phyloP scores from a whole-genome alignment of 1,284 basidiomycete species.

The Puccinia horiana region DNA sequence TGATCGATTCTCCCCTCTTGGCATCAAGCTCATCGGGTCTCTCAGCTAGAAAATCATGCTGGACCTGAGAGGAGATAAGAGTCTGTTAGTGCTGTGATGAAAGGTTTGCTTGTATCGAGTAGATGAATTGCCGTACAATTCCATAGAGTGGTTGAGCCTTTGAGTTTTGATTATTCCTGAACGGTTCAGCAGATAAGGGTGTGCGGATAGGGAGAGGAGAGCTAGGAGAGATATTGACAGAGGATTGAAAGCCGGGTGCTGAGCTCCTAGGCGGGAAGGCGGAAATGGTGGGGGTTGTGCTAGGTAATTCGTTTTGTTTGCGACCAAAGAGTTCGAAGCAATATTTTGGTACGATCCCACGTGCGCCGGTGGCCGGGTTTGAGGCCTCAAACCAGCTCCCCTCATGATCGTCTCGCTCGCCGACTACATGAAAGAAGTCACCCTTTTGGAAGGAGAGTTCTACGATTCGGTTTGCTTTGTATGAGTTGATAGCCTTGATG shows the following conservation, averaged over 20 bases:
- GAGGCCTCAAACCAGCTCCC: constrained; percentile 61
- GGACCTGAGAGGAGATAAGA: constrained; percentile 62
- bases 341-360: constrained; percentile 82
- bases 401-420: constrained; percentile 66
- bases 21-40: constrained; percentile 94
- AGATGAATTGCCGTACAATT: constrained; percentile 15
- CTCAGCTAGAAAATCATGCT: constrained; percentile 93
- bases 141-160: constrained; percentile 45
- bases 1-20: constrained; percentile 87
- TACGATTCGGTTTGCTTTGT: constrained; percentile 74
- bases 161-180: not conserved
- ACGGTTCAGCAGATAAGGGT: not conserved
- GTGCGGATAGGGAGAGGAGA: not conserved
- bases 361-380: constrained; percentile 84
- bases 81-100: not conserved
- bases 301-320: not conserved
- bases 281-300: not conserved
- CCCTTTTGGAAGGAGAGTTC: constrained; percentile 90
- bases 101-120: not conserved
- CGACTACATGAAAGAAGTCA: constrained; percentile 95
- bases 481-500: constrained; percentile 78
- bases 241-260: constrained; percentile 18
- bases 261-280: constrained; percentile 1
- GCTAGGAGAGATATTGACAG: not conserved
- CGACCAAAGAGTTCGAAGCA: constrained; percentile 70